A percentile compares a stretch with the other conserved stretches of the same genome.
Evolutionary conservation across 2,329 filamentous ascomycete genomes (phyloP).

Genomic region (Davidsoniella neocaledoniae): DNA sequence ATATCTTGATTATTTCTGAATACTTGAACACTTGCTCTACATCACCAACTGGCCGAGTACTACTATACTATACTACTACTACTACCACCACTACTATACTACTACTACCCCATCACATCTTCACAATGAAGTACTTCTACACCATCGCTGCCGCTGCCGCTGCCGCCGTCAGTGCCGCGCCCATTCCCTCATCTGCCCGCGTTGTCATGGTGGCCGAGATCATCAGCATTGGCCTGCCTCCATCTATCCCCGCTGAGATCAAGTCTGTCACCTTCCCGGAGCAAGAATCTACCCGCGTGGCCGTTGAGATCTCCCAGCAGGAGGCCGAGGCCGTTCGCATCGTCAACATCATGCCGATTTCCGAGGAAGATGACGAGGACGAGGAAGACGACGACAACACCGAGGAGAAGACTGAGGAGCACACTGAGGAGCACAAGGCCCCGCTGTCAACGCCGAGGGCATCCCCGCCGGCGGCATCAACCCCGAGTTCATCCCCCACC

Average conservation of each 20-base stretch:
- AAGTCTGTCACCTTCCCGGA: slow-evolving; percentile 1
- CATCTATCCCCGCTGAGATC: slow-evolving; percentile 3
- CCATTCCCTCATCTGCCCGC: neutral
- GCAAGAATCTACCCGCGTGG: neutral
- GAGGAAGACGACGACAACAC: neutral
- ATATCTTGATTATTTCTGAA: too few relatives aligned
- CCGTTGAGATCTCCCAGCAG: neutral
- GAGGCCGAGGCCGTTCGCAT: neutral
- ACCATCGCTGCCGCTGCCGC: slow-evolving; percentile 2
- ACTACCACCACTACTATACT: too few relatives aligned
- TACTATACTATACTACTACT: too few relatives aligned
- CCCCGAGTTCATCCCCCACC: slow-evolving; percentile 1
- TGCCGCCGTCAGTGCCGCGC: neutral
- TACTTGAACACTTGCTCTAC: too few relatives aligned
- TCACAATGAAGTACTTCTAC: slow-evolving; percentile 7
- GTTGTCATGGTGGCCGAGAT: neutral
- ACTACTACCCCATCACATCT: neutral
- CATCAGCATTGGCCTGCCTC: slow-evolving; percentile 6
- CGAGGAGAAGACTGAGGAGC: neutral
- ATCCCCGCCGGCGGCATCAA: neutral
- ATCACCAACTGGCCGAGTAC: too few relatives aligned
- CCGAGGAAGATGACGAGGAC: too few relatives aligned
- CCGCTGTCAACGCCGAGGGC: slow-evolving; percentile 1
- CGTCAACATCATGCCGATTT: neutral
- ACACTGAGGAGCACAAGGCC: neutral